A percentile compares a stretch with the other conserved stretches of the same genome.
Evolutionary conservation across 495 filamentous ascomycete species (phyloP).

Genomic region (Alectoria sarmentosa): DNA sequence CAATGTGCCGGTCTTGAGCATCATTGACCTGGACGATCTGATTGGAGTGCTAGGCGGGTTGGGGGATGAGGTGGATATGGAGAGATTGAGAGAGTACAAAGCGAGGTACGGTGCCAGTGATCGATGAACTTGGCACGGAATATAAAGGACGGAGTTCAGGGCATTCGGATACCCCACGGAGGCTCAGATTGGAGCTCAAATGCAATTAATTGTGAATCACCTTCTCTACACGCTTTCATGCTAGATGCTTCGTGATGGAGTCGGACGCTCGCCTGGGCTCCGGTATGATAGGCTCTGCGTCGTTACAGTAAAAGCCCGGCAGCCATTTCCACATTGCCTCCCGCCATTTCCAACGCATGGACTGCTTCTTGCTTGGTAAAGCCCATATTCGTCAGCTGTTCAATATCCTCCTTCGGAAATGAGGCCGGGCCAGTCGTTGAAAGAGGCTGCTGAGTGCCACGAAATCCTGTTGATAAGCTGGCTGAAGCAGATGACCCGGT

Average conservation of each 20-base stretch:
- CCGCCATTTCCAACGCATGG: constrained; percentile 70
- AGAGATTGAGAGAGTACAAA: constrained; percentile 70
- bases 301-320: constrained; percentile 68
- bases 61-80: constrained; percentile 54
- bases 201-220: not conserved
- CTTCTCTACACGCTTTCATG: not conserved
- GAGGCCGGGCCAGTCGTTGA: constrained; percentile 22
- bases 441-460: constrained; percentile 23
- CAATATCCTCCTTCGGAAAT: constrained; percentile 56
- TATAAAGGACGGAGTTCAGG: not conserved
- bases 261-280: not conserved
- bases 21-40: constrained; percentile 64
- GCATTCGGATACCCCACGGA: constrained; percentile 1
- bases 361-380: constrained; percentile 71
- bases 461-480: constrained; percentile 15
- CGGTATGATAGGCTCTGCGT: not conserved
- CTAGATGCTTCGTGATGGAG: not conserved
- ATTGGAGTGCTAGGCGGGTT: constrained; percentile 50
- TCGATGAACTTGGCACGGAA: constrained; percentile 13
- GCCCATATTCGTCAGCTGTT: constrained; percentile 70
- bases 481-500: constrained; percentile 9
- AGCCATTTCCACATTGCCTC: constrained; percentile 79
- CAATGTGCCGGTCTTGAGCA: constrained; percentile 42
- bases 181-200: not conserved
- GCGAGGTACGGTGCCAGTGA: constrained; percentile 50